phyloP scores from a whole-genome alignment of 208 protist species.

The Trichomonas tenax region DNA sequence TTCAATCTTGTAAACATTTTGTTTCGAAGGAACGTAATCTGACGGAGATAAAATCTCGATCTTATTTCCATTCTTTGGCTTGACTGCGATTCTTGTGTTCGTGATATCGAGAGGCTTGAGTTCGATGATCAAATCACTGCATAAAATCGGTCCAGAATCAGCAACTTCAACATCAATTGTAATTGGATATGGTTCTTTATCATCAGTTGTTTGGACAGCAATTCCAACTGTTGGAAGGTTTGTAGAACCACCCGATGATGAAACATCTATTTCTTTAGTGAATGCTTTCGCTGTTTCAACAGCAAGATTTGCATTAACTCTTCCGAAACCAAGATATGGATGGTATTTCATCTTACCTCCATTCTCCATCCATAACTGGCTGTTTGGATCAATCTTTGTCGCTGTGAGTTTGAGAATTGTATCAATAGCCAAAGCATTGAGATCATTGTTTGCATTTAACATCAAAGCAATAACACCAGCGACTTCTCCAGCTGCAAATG shows the following conservation, averaged over 20 bases:
- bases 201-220: not conserved
- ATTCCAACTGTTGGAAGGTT: no score
- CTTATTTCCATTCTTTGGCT: not conserved
- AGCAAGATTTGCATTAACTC: not conserved
- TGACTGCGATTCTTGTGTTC: not conserved
- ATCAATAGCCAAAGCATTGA: not conserved
- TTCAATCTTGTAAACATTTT: not conserved
- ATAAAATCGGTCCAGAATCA: not conserved
- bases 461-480: not conserved
- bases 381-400: not conserved
- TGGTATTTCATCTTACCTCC: not conserved
- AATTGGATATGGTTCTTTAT: not conserved
- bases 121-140: not conserved
- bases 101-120: not conserved
- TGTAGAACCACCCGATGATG: no score
- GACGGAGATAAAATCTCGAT: not conserved
- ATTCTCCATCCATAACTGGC: not conserved
- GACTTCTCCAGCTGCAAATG: not conserved
- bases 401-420: not conserved
- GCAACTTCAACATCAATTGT: not conserved
- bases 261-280: not conserved
- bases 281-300: not conserved
- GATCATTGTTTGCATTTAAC: not conserved
- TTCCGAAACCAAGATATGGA: not conserved
- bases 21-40: not conserved